Base-by-base conservation (phyloP, 306 rosid species). In the Aeschynomene evenia region DNA sequence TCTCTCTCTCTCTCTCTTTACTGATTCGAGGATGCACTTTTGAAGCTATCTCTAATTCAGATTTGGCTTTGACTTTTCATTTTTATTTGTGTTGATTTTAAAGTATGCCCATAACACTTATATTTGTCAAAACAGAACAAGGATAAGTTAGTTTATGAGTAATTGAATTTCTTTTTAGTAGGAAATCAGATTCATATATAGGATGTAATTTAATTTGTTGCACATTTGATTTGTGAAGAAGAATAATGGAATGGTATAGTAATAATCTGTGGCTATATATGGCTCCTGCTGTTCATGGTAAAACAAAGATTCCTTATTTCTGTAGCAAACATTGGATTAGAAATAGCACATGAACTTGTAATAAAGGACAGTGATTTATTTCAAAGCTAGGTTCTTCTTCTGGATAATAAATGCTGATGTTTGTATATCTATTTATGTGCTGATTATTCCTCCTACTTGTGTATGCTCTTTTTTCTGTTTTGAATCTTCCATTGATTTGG, bases 331-430 rank as follows among this genome's bases (percentile, higher is more conserved):
- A 21, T 28, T 0, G 11, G 50, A 59, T 45, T 13, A 28, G 19
- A 28, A 16, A 1, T 1, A 23, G 9, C 43, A 56, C 6, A 43
- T n/a, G n/a, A 28, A 24, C 21, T 21, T 70, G 45, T 42, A 16
- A 28, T 55, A 26, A 8, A 6, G 58, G 55, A 45, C 29, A 16
- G 3, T 43, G 46, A 24, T 62, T 48, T 23, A 24, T 50, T 62
- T 62, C 33, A 23, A 16, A 33, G 33, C 71, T 51, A 12, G 18
- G 23, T 72, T 36, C 43, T 28, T 46, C 60, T 50, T 63, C 63
- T 37, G 18, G 29, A 59, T 37, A 18, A 14, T 46, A 37, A 23
- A 29, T 26, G 57, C 9, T 42, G 26, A 66, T 66, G 31, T 6
- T 18, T 20, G 18, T 29, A 5, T 7, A 48, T 23, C 40, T 68